phyloP scores from a whole-genome alignment of 2,329 filamentous ascomycete genomes.

The Neofusicoccum sp. region DNA sequence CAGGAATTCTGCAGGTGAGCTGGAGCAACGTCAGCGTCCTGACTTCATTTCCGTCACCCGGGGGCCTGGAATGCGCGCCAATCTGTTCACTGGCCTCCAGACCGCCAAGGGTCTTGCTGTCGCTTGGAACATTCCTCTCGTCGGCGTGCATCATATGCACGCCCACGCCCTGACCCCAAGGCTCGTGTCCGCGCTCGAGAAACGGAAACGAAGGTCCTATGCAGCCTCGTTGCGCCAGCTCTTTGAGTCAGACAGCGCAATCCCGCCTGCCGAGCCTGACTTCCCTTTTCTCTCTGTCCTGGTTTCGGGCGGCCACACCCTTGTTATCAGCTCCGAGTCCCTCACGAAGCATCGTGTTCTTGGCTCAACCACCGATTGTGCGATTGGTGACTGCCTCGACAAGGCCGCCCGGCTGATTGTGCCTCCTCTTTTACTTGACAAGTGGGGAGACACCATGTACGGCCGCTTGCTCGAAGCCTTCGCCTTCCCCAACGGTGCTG shows the following conservation, averaged over 20 bases:
- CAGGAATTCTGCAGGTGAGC: background rate
- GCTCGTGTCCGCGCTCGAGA: slow-evolving; percentile 58
- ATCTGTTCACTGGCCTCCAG: slow-evolving; percentile 74
- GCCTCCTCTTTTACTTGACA: slow-evolving; percentile 57
- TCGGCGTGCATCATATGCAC: slow-evolving; percentile 90
- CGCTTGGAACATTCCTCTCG: slow-evolving; percentile 77
- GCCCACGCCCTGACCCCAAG: slow-evolving; percentile 88
- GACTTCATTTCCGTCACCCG: slow-evolving; percentile 88
- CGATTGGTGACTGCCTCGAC: slow-evolving; percentile 87
- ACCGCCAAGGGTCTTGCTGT: slow-evolving; percentile 83
- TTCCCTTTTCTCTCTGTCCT: slow-evolving; percentile 89
- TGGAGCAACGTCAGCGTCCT: slow-evolving; percentile 47
- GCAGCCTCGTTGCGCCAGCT: background rate
- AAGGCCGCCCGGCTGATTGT: slow-evolving; percentile 78
- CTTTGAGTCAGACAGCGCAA: background rate
- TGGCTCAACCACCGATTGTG: slow-evolving; percentile 72
- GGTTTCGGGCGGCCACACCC: slow-evolving; percentile 88
- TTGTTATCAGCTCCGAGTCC: slow-evolving; percentile 72
- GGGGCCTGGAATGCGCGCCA: slow-evolving; percentile 83
- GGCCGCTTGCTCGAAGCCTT: slow-evolving; percentile 76
- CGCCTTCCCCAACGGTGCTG: slow-evolving; percentile 59
- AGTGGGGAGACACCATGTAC: slow-evolving; percentile 69
- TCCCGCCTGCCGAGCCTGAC: slow-evolving; percentile 40
- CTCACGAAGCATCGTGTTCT: slow-evolving; percentile 71
- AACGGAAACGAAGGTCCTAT: background rate